These are phyloP conservation scores for Fraxinus anomala DNA, from an alignment of 257 asterid species.

Conservation along the genomic window DNA sequence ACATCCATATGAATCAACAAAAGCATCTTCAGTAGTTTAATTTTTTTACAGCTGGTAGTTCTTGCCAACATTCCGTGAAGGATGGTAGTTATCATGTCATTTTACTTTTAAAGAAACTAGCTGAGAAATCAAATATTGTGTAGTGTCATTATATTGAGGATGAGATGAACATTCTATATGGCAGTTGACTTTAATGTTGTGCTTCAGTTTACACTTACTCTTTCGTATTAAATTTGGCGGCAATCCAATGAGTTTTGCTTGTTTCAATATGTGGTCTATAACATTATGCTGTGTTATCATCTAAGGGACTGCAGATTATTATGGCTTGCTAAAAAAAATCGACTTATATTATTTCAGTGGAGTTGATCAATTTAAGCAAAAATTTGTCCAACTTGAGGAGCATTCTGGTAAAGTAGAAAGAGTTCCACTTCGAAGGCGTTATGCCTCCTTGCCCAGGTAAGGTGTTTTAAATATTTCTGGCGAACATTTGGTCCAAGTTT, in stretches of 20 bases:
- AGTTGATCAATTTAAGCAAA: slow-evolving; percentile 85
- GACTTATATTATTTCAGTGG: slow-evolving; percentile 52
- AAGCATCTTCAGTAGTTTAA: neutral
- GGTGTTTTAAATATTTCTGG: neutral
- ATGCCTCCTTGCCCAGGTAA: slow-evolving; percentile 92
- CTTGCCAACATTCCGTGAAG: neutral
- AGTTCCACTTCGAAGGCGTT: slow-evolving; percentile 71
- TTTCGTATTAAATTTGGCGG: neutral
- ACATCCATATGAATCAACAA: neutral
- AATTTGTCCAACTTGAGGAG: slow-evolving; percentile 82
- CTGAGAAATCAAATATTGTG: neutral
- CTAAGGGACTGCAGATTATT: neutral
- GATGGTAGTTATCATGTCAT: neutral
- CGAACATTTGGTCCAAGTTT: neutral
- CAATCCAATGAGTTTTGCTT: neutral
- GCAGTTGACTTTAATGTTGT: neutral
- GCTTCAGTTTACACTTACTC: neutral
- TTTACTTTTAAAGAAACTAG: neutral
- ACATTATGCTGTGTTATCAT: neutral
- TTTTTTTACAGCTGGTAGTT: neutral
- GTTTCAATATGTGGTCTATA: neutral
- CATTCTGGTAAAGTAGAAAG: slow-evolving; percentile 58
- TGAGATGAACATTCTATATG: neutral
- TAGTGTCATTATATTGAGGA: neutral
- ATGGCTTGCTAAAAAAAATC: neutral